phyloP scores from a whole-genome alignment of 2,329 filamentous ascomycete genomes.

The Nemania abortiva region DNA sequence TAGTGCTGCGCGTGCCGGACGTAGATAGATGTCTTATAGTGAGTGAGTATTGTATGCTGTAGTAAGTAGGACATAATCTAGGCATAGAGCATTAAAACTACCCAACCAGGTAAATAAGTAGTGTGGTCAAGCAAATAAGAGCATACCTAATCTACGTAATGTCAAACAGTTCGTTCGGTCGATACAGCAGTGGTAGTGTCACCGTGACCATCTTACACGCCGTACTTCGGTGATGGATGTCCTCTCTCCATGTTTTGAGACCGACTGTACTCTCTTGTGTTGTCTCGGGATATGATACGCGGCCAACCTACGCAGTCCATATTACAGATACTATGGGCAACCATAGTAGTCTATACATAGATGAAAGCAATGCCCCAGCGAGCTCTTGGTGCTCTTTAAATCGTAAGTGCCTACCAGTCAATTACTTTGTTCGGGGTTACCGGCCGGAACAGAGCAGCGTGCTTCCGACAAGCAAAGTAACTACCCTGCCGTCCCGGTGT shows the following conservation, averaged over 20 bases:
- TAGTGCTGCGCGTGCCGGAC: neutral
- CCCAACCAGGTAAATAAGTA: neutral
- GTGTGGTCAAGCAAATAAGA: neutral
- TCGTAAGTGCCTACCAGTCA: neutral
- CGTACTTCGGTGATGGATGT: slow-evolving; percentile 6
- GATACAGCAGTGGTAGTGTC: slow-evolving; percentile 2
- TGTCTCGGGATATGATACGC: slow-evolving; percentile 31
- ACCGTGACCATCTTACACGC: slow-evolving; percentile 12
- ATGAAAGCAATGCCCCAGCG: slow-evolving; percentile 19
- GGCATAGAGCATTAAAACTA: neutral
- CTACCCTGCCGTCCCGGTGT: slow-evolving; percentile 10
- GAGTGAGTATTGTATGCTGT: too few species aligned
- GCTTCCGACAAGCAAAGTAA: slow-evolving; percentile 31
- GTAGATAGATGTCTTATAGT: neutral
- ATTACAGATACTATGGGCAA: too few species aligned
- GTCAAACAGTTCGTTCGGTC: slow-evolving; percentile 3
- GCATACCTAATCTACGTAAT: neutral
- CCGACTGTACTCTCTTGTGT: slow-evolving; percentile 19
- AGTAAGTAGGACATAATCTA: neutral
- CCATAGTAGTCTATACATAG: too few species aligned
- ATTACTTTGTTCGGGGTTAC: slow-evolving; percentile 15
- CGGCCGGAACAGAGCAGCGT: slow-evolving; percentile 28
- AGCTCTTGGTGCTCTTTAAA: slow-evolving; percentile 8
- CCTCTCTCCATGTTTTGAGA: slow-evolving; percentile 7
- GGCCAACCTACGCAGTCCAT: slow-evolving; percentile 12